Conservation (phyloP, 371 early-diverging fungal species). For the Mucor lusitanicus region DNA sequence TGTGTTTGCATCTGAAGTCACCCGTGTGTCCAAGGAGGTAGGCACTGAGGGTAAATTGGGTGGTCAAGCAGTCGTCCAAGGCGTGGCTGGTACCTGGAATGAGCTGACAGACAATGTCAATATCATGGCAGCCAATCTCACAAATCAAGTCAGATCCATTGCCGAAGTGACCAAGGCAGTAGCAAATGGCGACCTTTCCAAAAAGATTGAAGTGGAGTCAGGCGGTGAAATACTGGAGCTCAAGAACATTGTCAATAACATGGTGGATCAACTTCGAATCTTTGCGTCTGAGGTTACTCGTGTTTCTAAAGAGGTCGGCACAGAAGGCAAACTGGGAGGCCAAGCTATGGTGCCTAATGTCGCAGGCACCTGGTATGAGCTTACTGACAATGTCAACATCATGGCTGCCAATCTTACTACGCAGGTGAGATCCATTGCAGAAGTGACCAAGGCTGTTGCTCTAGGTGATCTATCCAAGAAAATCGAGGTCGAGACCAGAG, state of each 20-base stretch:
- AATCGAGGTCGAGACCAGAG: slow-evolving; percentile 37
- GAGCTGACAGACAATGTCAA: too few relatives aligned
- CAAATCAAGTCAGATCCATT: slow-evolving; percentile 62
- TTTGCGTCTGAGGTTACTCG: too few relatives aligned
- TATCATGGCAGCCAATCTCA: slow-evolving; percentile 53
- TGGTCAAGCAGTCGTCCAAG: too few relatives aligned
- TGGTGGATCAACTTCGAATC: too few relatives aligned
- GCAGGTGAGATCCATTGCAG: slow-evolving; percentile 61
- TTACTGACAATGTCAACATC: slow-evolving; percentile 66
- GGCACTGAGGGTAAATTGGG: too few relatives aligned
- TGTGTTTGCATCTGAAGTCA: slow-evolving; percentile 45
- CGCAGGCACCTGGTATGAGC: slow-evolving; percentile 64
- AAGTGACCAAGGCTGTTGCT: slow-evolving; percentile 64
- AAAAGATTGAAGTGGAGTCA: slow-evolving; percentile 44
- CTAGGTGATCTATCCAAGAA: slow-evolving; percentile 53
- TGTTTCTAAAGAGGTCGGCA: too few relatives aligned
- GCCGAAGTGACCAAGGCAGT: slow-evolving; percentile 64
- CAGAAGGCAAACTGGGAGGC: too few relatives aligned
- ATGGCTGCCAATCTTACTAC: slow-evolving; percentile 65
- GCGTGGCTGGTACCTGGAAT: too few relatives aligned
- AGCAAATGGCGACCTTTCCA: slow-evolving; percentile 64
- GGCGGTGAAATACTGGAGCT: slow-evolving; percentile 56
- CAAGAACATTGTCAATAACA: too few relatives aligned
- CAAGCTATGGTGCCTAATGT: too few relatives aligned
- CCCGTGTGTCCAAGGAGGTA: too few relatives aligned